Evolutionary conservation across 306 rosid species (phyloP).

Genomic region (Betula pendula): DNA sequence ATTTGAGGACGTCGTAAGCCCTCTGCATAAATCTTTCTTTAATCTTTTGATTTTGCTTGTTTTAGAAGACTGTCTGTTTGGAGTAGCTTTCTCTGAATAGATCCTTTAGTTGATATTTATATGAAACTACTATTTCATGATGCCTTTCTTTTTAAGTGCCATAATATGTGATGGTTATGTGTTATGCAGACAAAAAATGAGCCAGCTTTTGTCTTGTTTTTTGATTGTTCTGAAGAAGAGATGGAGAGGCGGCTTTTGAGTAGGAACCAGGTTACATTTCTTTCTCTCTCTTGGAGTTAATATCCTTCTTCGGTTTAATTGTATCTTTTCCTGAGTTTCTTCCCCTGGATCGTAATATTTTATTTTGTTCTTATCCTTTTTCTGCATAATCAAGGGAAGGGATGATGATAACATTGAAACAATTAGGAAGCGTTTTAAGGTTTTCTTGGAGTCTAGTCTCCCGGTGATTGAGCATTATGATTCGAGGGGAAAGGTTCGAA

Average conservation of each 20-base stretch:
- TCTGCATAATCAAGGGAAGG: slow-evolving; percentile 66
- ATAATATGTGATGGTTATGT: slow-evolving; percentile 41
- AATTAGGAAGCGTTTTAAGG: slow-evolving; percentile 89
- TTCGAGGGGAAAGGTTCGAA: slow-evolving; percentile 73
- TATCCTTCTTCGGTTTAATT: not conserved
- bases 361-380: slow-evolving; percentile 5
- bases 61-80: not conserved
- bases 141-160: slow-evolving; percentile 15
- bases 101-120: not conserved
- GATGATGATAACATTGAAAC: slow-evolving; percentile 96
- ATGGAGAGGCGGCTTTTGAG: slow-evolving; percentile 87
- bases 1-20: slow-evolving; percentile 82
- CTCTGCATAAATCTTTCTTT: not conserved
- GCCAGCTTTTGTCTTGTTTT: slow-evolving; percentile 82
- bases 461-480: slow-evolving; percentile 79
- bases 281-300: not conserved
- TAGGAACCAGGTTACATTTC: slow-evolving; percentile 76
- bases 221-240: slow-evolving; percentile 84
- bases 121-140: not conserved
- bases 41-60: not conserved
- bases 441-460: slow-evolving; percentile 86
- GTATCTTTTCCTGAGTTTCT: not conserved
- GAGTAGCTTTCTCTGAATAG: slow-evolving; percentile 8
- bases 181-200: slow-evolving; percentile 80
- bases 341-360: too few species aligned